phyloP scores from a whole-genome alignment of 2,329 filamentous ascomycete species.

The Aureobasidium lini region DNA sequence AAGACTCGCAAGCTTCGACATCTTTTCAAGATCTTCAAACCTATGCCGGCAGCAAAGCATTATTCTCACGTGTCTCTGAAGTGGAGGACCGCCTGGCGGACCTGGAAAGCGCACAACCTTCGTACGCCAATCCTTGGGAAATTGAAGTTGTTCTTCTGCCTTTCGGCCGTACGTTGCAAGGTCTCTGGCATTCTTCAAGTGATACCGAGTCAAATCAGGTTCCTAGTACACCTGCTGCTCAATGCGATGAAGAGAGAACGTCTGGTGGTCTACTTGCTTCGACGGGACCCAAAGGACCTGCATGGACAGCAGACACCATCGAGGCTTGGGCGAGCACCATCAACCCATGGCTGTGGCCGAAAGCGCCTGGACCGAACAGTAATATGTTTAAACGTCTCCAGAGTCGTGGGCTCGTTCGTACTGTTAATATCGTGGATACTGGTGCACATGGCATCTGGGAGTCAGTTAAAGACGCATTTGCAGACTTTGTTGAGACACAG shows the following conservation, averaged over 20 bases:
- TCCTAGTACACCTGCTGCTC: constrained; percentile 40
- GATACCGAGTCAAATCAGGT: constrained; percentile 27
- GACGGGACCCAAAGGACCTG: constrained; percentile 33
- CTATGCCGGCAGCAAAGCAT: constrained; percentile 22
- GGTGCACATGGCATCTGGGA: constrained; percentile 62
- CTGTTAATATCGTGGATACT: constrained; percentile 52
- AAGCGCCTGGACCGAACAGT: constrained; percentile 57
- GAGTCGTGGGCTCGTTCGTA: constrained; percentile 64
- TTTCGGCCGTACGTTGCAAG: constrained; percentile 50
- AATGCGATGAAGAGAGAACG: constrained; percentile 31
- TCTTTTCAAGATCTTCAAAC: constrained; percentile 37
- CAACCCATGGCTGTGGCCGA: constrained; percentile 58
- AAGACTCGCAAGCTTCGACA: constrained; percentile 25
- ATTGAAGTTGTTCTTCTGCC: constrained; percentile 70
- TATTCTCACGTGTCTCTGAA: constrained; percentile 34
- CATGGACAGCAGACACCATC: constrained; percentile 42
- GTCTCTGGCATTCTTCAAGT: constrained; percentile 44
- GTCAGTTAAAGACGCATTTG: constrained; percentile 57
- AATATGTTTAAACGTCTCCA: constrained; percentile 62
- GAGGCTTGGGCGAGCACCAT: constrained; percentile 39
- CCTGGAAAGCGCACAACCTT: constrained; percentile 56
- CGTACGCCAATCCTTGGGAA: constrained; percentile 58
- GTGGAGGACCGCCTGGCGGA: constrained; percentile 43
- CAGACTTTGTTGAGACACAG: constrained; percentile 31
- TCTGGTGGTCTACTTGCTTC: constrained; percentile 21